These are phyloP conservation scores for Betula pendula DNA, from an alignment of 306 rosid genomes.

Conservation along the genomic window DNA sequence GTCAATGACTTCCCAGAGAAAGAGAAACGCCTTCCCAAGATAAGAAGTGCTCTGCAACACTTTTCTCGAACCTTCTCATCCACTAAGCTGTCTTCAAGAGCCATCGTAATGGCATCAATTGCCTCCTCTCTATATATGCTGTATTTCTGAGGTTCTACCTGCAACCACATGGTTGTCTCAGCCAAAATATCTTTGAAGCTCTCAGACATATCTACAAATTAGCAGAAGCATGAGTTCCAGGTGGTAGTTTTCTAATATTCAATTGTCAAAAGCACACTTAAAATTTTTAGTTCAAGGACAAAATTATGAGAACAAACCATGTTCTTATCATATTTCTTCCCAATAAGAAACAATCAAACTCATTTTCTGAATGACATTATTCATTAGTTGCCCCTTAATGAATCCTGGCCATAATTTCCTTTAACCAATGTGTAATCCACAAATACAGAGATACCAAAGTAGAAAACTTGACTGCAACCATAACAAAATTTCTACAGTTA, in stretches of 20 bases:
- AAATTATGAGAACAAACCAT: neutral
- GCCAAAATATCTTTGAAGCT: slow-evolving; percentile 15
- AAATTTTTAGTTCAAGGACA: neutral
- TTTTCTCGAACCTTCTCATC: slow-evolving; percentile 44
- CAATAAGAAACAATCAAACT: neutral
- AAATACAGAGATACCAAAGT: neutral
- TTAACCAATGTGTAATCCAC: neutral
- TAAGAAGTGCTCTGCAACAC: slow-evolving; percentile 62
- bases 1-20: slow-evolving; percentile 44
- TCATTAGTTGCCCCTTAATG: neutral
- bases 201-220: neutral
- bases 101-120: slow-evolving; percentile 57
- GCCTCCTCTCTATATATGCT: slow-evolving; percentile 57
- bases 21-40: slow-evolving; percentile 67
- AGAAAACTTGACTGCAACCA: neutral
- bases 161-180: slow-evolving; percentile 23
- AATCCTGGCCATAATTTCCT: neutral
- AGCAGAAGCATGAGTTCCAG: neutral
- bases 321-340: neutral
- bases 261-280: slow-evolving; percentile 5
- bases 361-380: neutral
- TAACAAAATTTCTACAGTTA: slow-evolving; percentile 6
- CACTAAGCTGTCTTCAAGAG: slow-evolving; percentile 65
- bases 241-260: neutral
- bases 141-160: slow-evolving; percentile 54